Base-by-base conservation (phyloP, 1,139 yeast species). In the Saccharomyces hybrid region DNA sequence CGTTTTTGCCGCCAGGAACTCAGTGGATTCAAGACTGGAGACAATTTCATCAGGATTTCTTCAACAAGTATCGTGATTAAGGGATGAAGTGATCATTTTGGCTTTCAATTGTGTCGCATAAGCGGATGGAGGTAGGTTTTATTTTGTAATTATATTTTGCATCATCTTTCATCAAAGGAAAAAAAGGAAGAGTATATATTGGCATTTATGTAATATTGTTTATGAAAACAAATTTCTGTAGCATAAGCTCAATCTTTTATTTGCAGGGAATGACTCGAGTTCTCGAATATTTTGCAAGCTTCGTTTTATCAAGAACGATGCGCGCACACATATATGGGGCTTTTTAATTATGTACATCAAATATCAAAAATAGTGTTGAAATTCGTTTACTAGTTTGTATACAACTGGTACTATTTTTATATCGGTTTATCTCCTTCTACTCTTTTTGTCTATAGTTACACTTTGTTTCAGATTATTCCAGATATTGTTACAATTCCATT, bases 1-100 rank as follows among this genome's bases (percentile, higher is more conserved):
- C 99, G 2, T 93, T 93, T 76, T 78, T 93, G 67, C 95, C 98
- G 7, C 97, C 98, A 16, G 98, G 97, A 32, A 80, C 82, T 38
- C 95, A 88, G 61, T 90, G 96, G 88, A 88, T 90, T 58, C 78
- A 80, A 19, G 73, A 77, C 49, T 87, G 96, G 89, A 78, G 80
- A 54, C 68, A 73, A 19, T 93, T 93, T 79, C 99, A 93, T 73
- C 71, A 76, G 53, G 71, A 75, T 47, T 93, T 93, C 69, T 81
- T 87, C 72, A 69, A 73, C 27, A 75, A 82, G 67, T 89, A 82
- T 63, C 71, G 72, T 51, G 62, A 62, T 55, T 54, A 48, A 48
- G 28, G 27, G 28, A 38, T 16, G 19, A 38, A 38, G 7, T 38
- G 19, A 16, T 38, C 2, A 19, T 16, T 14, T 19, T 38, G 24